Evolutionary conservation across 768 basidiomycete species (phyloP).

Genomic region (Macrolepiota fuliginosa): DNA sequence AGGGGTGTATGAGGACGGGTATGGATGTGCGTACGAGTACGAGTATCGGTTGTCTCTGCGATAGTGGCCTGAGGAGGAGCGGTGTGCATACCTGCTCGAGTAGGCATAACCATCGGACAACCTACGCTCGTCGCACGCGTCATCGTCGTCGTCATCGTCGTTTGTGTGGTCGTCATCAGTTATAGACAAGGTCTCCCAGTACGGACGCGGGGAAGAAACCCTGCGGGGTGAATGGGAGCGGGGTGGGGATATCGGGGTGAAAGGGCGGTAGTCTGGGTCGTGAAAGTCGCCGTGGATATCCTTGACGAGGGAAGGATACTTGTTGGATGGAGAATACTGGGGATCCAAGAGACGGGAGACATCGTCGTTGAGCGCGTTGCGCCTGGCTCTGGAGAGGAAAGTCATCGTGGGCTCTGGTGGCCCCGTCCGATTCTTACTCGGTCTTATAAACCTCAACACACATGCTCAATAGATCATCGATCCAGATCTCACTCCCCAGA

Average conservation of each 20-base stretch:
- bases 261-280: conserved; percentile 19
- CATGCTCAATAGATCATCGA: not conserved
- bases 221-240: not conserved
- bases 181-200: conserved; percentile 12
- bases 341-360: conserved; percentile 18
- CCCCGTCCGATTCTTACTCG: not conserved
- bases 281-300: conserved; percentile 18
- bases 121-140: conserved; percentile 11
- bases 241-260: conserved; percentile 14
- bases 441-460: not conserved
- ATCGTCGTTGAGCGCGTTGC: conserved; percentile 11
- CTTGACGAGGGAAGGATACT: conserved; percentile 4
- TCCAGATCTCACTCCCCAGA: conserved; percentile 1
- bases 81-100: conserved; percentile 11
- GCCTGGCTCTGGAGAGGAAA: conserved; percentile 9
- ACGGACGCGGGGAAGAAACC: conserved; percentile 2
- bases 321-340: conserved; percentile 13
- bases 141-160: conserved; percentile 8
- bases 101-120: conserved; percentile 12
- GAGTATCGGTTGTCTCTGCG: conserved; percentile 5
- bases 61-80: conserved; percentile 10
- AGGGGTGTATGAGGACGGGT: conserved; percentile 1
- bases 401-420: conserved; percentile 4
- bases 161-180: conserved; percentile 1
- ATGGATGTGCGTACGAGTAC: conserved; percentile 1